Conservation (phyloP, 306 rosid species). For the Sicyos edulis region DNA sequence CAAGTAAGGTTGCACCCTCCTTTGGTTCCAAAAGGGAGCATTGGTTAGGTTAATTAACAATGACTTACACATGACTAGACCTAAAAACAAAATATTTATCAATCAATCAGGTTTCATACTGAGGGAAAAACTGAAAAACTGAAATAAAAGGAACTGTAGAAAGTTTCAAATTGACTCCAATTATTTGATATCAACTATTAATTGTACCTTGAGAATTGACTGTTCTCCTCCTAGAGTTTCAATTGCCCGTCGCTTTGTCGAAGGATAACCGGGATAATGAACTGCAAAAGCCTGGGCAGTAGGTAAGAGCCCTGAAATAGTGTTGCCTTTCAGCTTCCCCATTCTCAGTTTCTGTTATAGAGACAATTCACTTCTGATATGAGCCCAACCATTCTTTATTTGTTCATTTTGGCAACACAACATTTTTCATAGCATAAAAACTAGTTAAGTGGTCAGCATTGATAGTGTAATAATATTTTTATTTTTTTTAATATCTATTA, state of each 20-base stretch:
- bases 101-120: neutral
- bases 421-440: neutral
- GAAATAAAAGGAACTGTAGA: neutral
- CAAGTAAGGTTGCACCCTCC: neutral
- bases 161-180: conserved; percentile 10
- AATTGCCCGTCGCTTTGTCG: conserved; percentile 44
- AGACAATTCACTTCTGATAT: neutral
- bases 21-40: neutral
- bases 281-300: conserved; percentile 42
- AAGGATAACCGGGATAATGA: conserved; percentile 76
- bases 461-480: too few species aligned
- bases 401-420: neutral
- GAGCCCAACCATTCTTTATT: neutral
- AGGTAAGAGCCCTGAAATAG: conserved; percentile 54
- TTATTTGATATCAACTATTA: neutral
- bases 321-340: conserved; percentile 59
- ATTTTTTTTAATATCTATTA: too few species aligned
- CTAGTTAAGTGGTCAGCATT: neutral
- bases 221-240: conserved; percentile 66
- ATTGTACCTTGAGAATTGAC: conserved; percentile 52
- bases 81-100: neutral
- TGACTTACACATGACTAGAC: neutral
- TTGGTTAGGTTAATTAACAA: neutral
- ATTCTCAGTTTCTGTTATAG: conserved; percentile 23
- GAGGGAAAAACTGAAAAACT: neutral